Evolutionary conservation across 768 basidiomycete species (phyloP).

Genomic region (Xanthoconium stramineum): DNA sequence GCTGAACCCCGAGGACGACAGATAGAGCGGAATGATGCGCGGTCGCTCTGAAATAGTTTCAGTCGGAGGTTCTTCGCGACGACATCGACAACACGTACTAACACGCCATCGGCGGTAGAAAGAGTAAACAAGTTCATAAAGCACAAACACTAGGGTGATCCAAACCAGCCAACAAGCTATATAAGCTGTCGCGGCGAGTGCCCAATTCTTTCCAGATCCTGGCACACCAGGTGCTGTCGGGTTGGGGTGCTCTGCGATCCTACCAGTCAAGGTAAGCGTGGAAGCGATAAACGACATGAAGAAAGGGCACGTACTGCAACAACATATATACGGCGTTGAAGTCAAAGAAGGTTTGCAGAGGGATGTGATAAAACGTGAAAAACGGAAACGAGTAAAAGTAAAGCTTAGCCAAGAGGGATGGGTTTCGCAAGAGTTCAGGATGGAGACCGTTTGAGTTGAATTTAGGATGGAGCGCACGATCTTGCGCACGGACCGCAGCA

Average conservation of each 20-base stretch:
- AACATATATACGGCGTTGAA: slow-evolving; percentile 85
- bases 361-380: slow-evolving; percentile 67
- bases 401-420: slow-evolving; percentile 49
- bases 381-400: slow-evolving; percentile 73
- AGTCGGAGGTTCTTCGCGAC: slow-evolving; percentile 8
- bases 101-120: slow-evolving; percentile 75
- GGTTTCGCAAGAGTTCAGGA: slow-evolving; percentile 62
- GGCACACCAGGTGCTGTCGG: slow-evolving; percentile 66
- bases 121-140: slow-evolving; percentile 77
- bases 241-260: slow-evolving; percentile 73
- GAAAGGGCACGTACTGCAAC: slow-evolving; percentile 60
- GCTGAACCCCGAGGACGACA: slow-evolving; percentile 76
- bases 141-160: slow-evolving; percentile 65
- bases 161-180: slow-evolving; percentile 77
- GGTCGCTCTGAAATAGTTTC: slow-evolving; percentile 64
- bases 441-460: slow-evolving; percentile 70
- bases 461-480: slow-evolving; percentile 49
- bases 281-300: not conserved
- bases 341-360: slow-evolving; percentile 81
- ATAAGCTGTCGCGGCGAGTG: slow-evolving; percentile 79
- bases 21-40: slow-evolving; percentile 75
- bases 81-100: slow-evolving; percentile 50
- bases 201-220: slow-evolving; percentile 76
- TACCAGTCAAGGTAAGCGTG: slow-evolving; percentile 30
- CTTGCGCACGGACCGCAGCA: slow-evolving; percentile 31